phyloP scores from a whole-genome alignment of 2,329 filamentous ascomycete genomes.

The Talaromyces amestolkiae region DNA sequence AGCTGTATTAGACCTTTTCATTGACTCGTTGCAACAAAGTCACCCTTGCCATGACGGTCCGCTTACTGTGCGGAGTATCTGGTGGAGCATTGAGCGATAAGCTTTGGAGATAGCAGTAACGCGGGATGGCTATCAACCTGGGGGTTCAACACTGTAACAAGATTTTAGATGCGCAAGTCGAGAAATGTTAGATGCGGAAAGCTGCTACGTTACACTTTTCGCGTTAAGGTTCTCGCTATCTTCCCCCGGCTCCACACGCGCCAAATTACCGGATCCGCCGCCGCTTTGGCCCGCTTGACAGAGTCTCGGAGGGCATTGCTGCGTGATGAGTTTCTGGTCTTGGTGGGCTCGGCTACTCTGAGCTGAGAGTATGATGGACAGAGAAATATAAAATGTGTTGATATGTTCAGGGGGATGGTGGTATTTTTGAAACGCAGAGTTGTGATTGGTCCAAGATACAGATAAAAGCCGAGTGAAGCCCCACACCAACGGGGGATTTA shows the following conservation, averaged over 20 bases:
- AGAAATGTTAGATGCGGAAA: background rate
- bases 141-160: background rate
- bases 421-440: background rate
- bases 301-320: background rate
- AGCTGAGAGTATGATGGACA: background rate
- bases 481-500: background rate
- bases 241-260: background rate
- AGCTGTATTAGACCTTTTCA: background rate
- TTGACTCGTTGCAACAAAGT: background rate
- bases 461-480: background rate
- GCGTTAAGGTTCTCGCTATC: background rate
- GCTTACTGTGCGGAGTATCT: background rate
- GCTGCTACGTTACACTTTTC: conserved; percentile 8
- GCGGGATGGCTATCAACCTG: background rate
- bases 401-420: background rate
- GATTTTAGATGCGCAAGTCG: too few relatives aligned
- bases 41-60: background rate
- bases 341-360: background rate
- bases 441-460: background rate
- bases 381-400: background rate
- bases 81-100: background rate
- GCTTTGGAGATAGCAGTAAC: background rate
- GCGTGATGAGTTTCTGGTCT: background rate
- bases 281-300: background rate
- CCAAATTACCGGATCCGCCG: background rate